Conservation (phyloP, 192 early-diverging fungal genomes). For the Lunasporangiospora selenospora region DNA sequence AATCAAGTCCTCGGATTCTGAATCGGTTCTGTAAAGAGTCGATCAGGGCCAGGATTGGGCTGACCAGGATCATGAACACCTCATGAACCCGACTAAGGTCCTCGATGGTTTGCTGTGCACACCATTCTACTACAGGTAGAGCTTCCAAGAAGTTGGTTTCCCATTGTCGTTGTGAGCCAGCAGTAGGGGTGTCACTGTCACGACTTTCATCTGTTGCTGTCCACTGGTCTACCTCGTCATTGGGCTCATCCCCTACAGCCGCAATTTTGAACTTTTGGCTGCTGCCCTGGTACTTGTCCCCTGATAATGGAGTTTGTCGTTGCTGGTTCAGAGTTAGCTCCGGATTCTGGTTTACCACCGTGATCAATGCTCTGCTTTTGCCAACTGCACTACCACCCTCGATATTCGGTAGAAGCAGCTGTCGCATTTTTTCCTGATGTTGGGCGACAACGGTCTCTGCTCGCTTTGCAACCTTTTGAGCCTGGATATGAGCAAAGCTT, state of each 20-base stretch:
- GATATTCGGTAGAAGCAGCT: too few relatives aligned
- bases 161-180: constrained; percentile 1
- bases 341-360: too few relatives aligned
- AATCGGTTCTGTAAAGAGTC: constrained; percentile 11
- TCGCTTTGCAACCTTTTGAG: constrained; percentile 14
- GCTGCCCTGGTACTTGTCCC: too few relatives aligned
- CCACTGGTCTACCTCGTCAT: constrained; percentile 26
- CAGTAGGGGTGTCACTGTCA: neutral
- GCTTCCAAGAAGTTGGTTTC: constrained; percentile 23
- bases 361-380: too few relatives aligned
- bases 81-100: constrained; percentile 23
- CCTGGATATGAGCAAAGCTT: constrained; percentile 22
- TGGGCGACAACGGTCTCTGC: constrained; percentile 14
- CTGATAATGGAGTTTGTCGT: too few relatives aligned
- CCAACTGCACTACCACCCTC: too few relatives aligned
- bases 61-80: constrained; percentile 31
- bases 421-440: constrained; percentile 17
- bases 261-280: constrained; percentile 24
- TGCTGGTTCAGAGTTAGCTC: too few relatives aligned
- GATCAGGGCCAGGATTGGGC: constrained; percentile 22
- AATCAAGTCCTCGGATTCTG: constrained; percentile 23
- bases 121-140: constrained; percentile 30
- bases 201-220: neutral
- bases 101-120: constrained; percentile 32
- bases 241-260: constrained; percentile 21